phyloP scores from a whole-genome alignment of 176 grass and related monocot genomes.

The Puccinellia tenuiflora region DNA sequence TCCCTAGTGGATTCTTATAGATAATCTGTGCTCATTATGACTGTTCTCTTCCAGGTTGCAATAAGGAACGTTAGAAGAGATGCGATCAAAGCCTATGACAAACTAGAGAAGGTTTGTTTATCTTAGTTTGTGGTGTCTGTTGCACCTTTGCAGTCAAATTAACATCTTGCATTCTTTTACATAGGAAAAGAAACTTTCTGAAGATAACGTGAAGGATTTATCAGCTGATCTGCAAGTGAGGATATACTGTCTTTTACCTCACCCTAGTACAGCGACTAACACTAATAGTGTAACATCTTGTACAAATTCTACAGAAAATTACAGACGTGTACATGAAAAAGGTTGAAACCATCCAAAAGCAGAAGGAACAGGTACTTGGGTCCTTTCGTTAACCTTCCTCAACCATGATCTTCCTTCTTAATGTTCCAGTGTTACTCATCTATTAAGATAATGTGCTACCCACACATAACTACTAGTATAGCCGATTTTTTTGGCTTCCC shows the following conservation, averaged over 20 bases:
- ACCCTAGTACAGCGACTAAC: background rate
- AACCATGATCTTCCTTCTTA: background rate
- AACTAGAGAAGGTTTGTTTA: slow-evolving; percentile 88
- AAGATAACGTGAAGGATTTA: slow-evolving; percentile 81
- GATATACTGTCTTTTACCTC: background rate
- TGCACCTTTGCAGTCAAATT: slow-evolving; percentile 13
- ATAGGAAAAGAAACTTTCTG: slow-evolving; percentile 96
- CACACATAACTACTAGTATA: background rate
- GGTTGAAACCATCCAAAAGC: slow-evolving; percentile 66
- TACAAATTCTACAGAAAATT: slow-evolving; percentile 73
- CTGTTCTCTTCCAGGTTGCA: slow-evolving; percentile 54
- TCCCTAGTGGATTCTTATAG: background rate
- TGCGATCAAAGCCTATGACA: slow-evolving; percentile 90
- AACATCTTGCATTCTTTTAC: background rate
- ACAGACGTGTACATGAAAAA: slow-evolving; percentile 88
- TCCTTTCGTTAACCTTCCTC: background rate
- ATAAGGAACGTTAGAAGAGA: slow-evolving; percentile 94
- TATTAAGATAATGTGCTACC: background rate
- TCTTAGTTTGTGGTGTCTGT: slow-evolving; percentile 6
- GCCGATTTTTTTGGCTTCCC: background rate
- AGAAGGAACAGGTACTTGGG: slow-evolving; percentile 54
- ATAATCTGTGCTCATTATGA: background rate
- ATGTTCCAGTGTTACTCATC: background rate
- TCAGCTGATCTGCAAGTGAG: slow-evolving; percentile 65
- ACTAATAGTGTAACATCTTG: background rate